Evolutionary conservation across 768 basidiomycete species (phyloP).

Genomic region (Boletus insuetus): DNA sequence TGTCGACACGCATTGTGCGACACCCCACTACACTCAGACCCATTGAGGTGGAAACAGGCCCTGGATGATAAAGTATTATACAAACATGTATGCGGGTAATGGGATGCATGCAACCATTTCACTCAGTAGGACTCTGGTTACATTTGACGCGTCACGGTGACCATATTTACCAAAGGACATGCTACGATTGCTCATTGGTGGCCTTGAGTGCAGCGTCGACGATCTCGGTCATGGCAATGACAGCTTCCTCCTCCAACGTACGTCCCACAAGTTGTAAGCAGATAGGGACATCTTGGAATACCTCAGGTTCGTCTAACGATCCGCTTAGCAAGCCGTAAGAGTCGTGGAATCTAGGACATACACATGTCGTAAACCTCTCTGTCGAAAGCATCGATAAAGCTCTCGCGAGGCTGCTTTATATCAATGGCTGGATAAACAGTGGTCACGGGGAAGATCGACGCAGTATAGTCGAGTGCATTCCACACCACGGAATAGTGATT

Average conservation of each 20-base stretch:
- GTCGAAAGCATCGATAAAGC: slow-evolving; percentile 51
- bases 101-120: too few species aligned
- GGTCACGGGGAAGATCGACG: slow-evolving; percentile 62
- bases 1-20: too few species aligned
- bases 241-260: slow-evolving; percentile 73
- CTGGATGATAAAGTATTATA: too few species aligned
- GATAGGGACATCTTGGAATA: slow-evolving; percentile 57
- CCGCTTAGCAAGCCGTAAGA: background rate
- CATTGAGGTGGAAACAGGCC: too few species aligned
- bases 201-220: slow-evolving; percentile 52
- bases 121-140: too few species aligned
- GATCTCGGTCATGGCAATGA: slow-evolving; percentile 66
- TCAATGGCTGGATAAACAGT: slow-evolving; percentile 56
- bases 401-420: slow-evolving; percentile 38
- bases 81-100: too few species aligned
- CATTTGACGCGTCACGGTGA: background rate
- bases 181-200: background rate
- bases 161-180: background rate
- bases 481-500: slow-evolving; percentile 57
- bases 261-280: slow-evolving; percentile 65
- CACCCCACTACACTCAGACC: too few species aligned
- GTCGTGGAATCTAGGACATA: slow-evolving; percentile 31
- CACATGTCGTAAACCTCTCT: slow-evolving; percentile 50
- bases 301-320: slow-evolving; percentile 52
- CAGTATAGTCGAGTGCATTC: slow-evolving; percentile 65